Evolutionary conservation across 1,284 basidiomycete species (phyloP).

Genomic region (Ceratobasidium sp.): DNA sequence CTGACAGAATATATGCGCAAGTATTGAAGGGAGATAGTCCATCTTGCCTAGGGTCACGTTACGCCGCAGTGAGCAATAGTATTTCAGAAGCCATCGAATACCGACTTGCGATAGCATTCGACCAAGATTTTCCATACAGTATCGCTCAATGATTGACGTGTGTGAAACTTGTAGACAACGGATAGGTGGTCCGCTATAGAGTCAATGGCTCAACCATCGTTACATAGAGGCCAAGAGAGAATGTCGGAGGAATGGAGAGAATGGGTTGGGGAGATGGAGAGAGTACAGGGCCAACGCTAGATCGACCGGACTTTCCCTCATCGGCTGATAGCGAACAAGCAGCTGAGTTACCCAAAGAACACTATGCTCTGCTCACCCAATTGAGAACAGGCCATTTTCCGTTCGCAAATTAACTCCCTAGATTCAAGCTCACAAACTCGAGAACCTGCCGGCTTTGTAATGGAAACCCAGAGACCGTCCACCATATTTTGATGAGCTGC

Average conservation of each 20-base stretch:
- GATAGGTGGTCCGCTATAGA: too few species aligned
- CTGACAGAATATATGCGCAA: too few species aligned
- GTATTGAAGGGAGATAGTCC: too few species aligned
- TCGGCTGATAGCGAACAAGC: not conserved
- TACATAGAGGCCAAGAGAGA: too few species aligned
- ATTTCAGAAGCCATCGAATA: too few species aligned
- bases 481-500: conserved; percentile 3
- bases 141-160: too few species aligned
- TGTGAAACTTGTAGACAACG: too few species aligned
- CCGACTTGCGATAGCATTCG: too few species aligned
- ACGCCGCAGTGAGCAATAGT: too few species aligned
- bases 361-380: not conserved
- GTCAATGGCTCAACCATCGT: too few species aligned
- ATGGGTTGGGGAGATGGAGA: not conserved
- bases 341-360: not conserved
- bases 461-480: not conserved
- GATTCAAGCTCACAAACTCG: not conserved
- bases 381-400: conserved; percentile 8
- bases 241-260: not conserved
- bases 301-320: conserved; percentile 11
- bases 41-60: too few species aligned
- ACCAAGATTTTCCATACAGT: too few species aligned
- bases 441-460: not conserved
- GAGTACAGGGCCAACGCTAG: not conserved
- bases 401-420: not conserved